Evolutionary conservation across 2,329 filamentous ascomycete species (phyloP).

Genomic region (Penicillium sp.): DNA sequence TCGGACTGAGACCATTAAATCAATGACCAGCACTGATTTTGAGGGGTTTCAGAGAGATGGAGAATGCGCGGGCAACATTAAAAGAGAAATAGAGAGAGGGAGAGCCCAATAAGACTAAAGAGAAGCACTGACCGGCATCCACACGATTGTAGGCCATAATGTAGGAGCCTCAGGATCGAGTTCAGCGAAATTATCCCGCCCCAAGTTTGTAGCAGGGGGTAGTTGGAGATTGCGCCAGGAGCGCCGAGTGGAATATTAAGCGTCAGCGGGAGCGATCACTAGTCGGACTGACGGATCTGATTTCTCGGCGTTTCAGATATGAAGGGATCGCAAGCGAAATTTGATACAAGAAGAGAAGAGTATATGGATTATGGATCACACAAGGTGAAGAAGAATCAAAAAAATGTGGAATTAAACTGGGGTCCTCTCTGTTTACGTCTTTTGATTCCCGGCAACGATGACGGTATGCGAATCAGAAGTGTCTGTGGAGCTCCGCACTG

Average conservation of each 20-base stretch:
- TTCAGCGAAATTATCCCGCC: conserved; percentile 24
- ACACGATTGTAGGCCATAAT: conserved; percentile 67
- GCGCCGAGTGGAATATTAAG: conserved; percentile 14
- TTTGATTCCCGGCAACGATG: conserved; percentile 18
- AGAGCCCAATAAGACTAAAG: not conserved
- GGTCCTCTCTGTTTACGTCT: conserved; percentile 23
- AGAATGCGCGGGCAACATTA: not conserved
- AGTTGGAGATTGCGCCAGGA: conserved; percentile 32
- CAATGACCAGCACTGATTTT: conserved; percentile 6
- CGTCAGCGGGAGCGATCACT: conserved; percentile 15
- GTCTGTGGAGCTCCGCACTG: conserved; percentile 17
- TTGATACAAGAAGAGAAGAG: not conserved
- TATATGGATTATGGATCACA: conserved; percentile 6
- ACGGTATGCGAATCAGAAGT: conserved; percentile 21
- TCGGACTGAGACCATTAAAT: not conserved
- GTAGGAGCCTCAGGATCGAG: conserved; percentile 19
- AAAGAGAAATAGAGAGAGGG: conserved; percentile 11
- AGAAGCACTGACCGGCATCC: conserved; percentile 53
- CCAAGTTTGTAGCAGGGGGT: conserved; percentile 19
- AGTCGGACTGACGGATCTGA: conserved; percentile 15
- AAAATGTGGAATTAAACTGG: conserved; percentile 9
- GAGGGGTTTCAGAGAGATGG: not conserved
- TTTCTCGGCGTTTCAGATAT: conserved; percentile 25
- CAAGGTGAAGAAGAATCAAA: conserved; percentile 1
- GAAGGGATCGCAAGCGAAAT: conserved; percentile 4